Base-by-base conservation (phyloP, 495 filamentous ascomycete species). In the Penicillium desertorum region DNA sequence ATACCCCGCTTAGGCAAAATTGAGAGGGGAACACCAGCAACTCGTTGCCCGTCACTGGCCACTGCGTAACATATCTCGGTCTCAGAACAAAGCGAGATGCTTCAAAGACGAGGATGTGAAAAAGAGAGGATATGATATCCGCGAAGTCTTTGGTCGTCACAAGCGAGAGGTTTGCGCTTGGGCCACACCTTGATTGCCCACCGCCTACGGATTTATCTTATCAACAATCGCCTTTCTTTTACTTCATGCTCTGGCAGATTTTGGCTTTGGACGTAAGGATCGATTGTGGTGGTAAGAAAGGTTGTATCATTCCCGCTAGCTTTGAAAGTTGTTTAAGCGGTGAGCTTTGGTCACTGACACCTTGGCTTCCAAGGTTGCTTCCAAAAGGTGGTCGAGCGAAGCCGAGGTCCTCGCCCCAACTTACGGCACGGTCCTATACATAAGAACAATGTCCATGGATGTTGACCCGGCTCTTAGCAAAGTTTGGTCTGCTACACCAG, bases 101-200 rank as follows among this genome's bases (percentile, higher is more conserved):
- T 47, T 32, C 27, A 45, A 39, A 48, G 39, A 43, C 3, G 39
- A 17, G 8, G 43, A 60, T 42, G 44, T 5, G 46, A 29, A 34
- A 47, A 57, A 61, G 63, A 68, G 62, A 62, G 61, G 63, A 59
- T 58, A 37, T 41, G 66, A 57, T 36, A 53, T 48, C 48, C 61
- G 62, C 56, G 65, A 65, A 58, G 57, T 58, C 63, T 52, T 65
- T 56, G 58, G 62, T 58, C 69, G 73, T 71, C 68, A 54, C 66
- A 74, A 74, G 67, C 64, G 70, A 71, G 64, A 62, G 55, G 57
- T 51, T 20, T 58, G 60, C 73, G 75, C 73, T 74, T 63, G 75
- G 75, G 68, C 75, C 75, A 76, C 70, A 72, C 66, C 68, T 74
- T 73, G 72, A 72, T 76, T 68, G 23, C 50, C 54, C 63, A 62